phyloP scores from a whole-genome alignment of 495 filamentous ascomycete species.

The Podospora conica region DNA sequence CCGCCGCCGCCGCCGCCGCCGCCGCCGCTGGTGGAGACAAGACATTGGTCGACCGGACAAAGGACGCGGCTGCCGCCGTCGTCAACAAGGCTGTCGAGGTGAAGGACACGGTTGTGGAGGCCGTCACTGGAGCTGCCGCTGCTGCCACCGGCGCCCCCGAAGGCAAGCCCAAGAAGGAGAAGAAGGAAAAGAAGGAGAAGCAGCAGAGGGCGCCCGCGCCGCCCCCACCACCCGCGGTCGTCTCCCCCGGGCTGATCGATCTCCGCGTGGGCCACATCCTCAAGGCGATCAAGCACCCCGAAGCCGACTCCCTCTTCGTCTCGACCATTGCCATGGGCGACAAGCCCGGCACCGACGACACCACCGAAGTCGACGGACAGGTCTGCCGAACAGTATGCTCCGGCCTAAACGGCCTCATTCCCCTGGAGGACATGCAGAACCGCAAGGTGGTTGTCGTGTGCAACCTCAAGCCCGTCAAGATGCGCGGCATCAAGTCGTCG shows the following conservation, averaged over 20 bases:
- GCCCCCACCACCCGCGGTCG: constrained; percentile 58
- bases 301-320: constrained; percentile 92
- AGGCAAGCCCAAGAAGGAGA: constrained; percentile 23
- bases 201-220: constrained; percentile 55
- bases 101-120: constrained; percentile 25
- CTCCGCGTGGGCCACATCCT: constrained; percentile 95
- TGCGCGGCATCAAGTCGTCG: constrained; percentile 91
- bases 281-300: constrained; percentile 88
- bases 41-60: constrained; percentile 47
- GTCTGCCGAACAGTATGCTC: constrained; percentile 93
- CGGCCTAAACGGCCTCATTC: constrained; percentile 85
- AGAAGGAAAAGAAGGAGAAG: constrained; percentile 55
- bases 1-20: constrained; percentile 45
- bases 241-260: constrained; percentile 83
- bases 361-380: constrained; percentile 76
- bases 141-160: constrained; percentile 34
- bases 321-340: constrained; percentile 97
- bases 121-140: constrained; percentile 20
- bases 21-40: constrained; percentile 30
- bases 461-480: constrained; percentile 97
- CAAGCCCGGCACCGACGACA: constrained; percentile 76
- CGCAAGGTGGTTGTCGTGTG: constrained; percentile 92
- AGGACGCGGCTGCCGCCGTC: constrained; percentile 39
- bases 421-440: constrained; percentile 90
- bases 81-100: constrained; percentile 44